These are phyloP conservation scores for Colletotrichum sp. DNA, from an alignment of 2,329 filamentous ascomycete species.

Conservation along the genomic window DNA sequence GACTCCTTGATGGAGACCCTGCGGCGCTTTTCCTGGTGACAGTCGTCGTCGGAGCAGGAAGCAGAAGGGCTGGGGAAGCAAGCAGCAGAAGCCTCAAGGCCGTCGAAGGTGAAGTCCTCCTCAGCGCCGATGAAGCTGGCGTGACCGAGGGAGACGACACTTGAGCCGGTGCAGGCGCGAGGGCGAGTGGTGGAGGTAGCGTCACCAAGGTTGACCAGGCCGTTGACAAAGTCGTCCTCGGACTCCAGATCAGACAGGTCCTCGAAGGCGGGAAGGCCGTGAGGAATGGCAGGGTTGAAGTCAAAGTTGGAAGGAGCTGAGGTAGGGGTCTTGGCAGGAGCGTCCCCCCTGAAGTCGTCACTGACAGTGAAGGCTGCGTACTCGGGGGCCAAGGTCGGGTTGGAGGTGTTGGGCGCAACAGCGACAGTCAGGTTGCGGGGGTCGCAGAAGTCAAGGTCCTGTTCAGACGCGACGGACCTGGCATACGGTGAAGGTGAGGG, in stretches of 20 bases:
- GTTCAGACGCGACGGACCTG: slow-evolving; percentile 69
- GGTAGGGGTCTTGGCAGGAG: slow-evolving; percentile 52
- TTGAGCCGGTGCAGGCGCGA: slow-evolving; percentile 71
- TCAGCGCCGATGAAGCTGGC: slow-evolving; percentile 75
- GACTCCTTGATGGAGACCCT: slow-evolving; percentile 53
- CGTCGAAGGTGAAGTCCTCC: slow-evolving; percentile 77
- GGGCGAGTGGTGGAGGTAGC: slow-evolving; percentile 64
- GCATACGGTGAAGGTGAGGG: slow-evolving; percentile 85
- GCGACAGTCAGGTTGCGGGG: slow-evolving; percentile 85
- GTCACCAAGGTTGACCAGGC: slow-evolving; percentile 26
- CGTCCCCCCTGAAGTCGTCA: slow-evolving; percentile 62
- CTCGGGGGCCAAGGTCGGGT: slow-evolving; percentile 59
- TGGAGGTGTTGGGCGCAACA: slow-evolving; percentile 46
- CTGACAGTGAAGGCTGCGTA: slow-evolving; percentile 70
- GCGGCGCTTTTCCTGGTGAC: slow-evolving; percentile 61
- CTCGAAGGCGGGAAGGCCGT: slow-evolving; percentile 77
- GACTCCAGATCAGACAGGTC: slow-evolving; percentile 89
- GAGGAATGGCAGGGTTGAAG: slow-evolving; percentile 53
- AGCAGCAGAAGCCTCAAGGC: slow-evolving; percentile 65
- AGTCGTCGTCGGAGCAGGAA: slow-evolving; percentile 53
- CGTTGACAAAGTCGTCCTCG: slow-evolving; percentile 25
- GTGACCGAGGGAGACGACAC: slow-evolving; percentile 71
- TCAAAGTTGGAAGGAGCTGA: slow-evolving; percentile 52
- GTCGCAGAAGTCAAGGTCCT: slow-evolving; percentile 86
- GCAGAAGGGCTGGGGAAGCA: slow-evolving; percentile 68